Conservation (phyloP, 495 filamentous ascomycete species). For the Poronia punctata region DNA sequence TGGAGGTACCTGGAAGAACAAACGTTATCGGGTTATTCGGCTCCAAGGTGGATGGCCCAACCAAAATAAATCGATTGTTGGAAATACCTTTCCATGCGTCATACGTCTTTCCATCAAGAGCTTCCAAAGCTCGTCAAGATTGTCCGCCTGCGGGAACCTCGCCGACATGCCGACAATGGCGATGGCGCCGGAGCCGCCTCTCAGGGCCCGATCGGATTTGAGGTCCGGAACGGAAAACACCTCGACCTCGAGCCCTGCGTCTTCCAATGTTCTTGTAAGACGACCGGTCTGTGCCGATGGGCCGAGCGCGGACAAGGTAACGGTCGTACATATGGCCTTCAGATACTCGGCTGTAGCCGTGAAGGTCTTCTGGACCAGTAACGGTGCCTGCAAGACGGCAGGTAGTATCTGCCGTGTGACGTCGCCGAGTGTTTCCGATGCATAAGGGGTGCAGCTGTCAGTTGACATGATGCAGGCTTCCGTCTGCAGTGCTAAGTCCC, state of each 20-base stretch:
- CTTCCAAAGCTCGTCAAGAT: slow-evolving; percentile 52
- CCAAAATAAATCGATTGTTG: slow-evolving; percentile 29
- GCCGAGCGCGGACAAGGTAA: slow-evolving; percentile 4
- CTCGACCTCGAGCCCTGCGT: not conserved
- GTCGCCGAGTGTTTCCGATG: slow-evolving; percentile 4
- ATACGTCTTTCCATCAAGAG: slow-evolving; percentile 47
- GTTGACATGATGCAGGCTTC: slow-evolving; percentile 12
- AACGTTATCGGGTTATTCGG: slow-evolving; percentile 20
- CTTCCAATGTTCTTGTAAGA: not conserved
- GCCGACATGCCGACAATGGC: slow-evolving; percentile 59
- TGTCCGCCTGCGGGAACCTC: slow-evolving; percentile 49
- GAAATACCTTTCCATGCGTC: slow-evolving; percentile 10
- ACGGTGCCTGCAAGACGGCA: slow-evolving; percentile 1
- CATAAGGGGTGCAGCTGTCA: slow-evolving; percentile 5
- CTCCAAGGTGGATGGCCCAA: not conserved
- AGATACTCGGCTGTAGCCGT: slow-evolving; percentile 4
- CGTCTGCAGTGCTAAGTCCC: slow-evolving; percentile 8
- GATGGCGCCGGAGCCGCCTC: slow-evolving; percentile 17
- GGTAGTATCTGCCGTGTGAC: slow-evolving; percentile 7
- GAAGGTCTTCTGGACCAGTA: slow-evolving; percentile 5
- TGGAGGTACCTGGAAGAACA: slow-evolving; percentile 33
- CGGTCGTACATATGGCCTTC: not conserved
- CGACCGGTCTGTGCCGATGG: slow-evolving; percentile 1
- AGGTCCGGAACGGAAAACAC: not conserved
- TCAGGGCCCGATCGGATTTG: not conserved